Base-by-base conservation (phyloP, 805 yeast genomes). In the Schwanniomyces occidentalis region DNA sequence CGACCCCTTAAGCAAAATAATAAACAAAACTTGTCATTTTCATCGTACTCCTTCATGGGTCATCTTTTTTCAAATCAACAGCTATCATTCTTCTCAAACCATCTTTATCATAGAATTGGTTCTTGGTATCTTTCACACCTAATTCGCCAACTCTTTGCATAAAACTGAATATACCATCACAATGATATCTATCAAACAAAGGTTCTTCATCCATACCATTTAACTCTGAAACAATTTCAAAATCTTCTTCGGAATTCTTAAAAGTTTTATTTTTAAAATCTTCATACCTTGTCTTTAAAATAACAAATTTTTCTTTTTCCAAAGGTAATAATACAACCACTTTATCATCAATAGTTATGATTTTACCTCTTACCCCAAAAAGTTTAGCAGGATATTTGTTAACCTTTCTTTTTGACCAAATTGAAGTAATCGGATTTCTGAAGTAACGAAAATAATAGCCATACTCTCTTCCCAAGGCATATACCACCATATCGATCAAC, bases 391-490 rank as follows among this genome's bases (percentile, higher is more conserved):
- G 13, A 4, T 14, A 18, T 16, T 16, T 16, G 16, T 34, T 34
- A 6, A 34, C 24, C 13, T 25, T 34, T 23, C 33, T 28, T 29
- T 24, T 34, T 14, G 6, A 8, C 38, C 38, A 34, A 9, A 29
- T 16, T 10, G 19, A 6, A 14, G 13, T 28, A 8, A 12, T 18
- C 6, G 27, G 27, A 17, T 28, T 18, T 26, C 19, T 29, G 13
- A 16, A 44, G 26, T 46, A 46, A 20, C 44, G 51, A 16, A 32
- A 33, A 20, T 41, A 46, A 21, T 16, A 14, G 13, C 44, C 48
- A 22, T 41, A 20, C 19, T 42, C 43, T 27, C 51, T 25, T 16
- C 46, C 48, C 12, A 47, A 34, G 1, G 38, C 49, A 28, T 47
- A 47, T 30, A 7, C 34, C 34, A 4, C 48, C 46, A 4, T 34